phyloP scores from a whole-genome alignment of 129 eudicot genomes.

The Saussurea involucrata region DNA sequence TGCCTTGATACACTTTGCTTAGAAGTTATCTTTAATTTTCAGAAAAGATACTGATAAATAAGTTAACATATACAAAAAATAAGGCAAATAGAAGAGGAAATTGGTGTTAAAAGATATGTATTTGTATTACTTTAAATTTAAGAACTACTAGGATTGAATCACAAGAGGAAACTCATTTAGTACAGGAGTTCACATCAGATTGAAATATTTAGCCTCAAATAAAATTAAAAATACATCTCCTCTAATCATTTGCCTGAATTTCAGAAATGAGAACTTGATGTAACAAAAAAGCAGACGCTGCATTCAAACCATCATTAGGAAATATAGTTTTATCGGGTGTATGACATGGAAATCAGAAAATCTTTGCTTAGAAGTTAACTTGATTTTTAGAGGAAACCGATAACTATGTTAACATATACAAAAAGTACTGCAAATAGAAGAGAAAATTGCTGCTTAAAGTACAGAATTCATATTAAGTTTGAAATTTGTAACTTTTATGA shows the following conservation, averaged over 20 bases:
- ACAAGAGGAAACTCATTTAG: neutral
- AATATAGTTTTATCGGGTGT: neutral
- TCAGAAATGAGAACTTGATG: neutral
- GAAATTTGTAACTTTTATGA: neutral
- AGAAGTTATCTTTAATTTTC: neutral
- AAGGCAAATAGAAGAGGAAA: neutral
- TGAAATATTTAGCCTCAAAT: neutral
- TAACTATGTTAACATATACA: neutral
- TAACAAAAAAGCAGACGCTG: neutral
- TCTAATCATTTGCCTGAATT: neutral
- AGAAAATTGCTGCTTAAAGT: neutral
- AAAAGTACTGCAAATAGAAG: neutral
- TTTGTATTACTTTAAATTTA: neutral
- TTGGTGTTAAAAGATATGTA: neutral
- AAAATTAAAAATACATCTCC: neutral
- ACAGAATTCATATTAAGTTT: neutral
- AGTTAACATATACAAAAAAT: neutral
- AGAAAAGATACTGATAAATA: neutral
- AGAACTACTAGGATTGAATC: neutral
- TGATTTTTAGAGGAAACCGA: neutral
- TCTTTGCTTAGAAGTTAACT: neutral
- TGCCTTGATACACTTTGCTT: neutral
- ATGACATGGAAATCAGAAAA: neutral
- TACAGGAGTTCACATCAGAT: neutral
- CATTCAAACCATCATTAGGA: neutral